Conservation (phyloP, 768 basidiomycete species). For the Butyriboletus loyo region DNA sequence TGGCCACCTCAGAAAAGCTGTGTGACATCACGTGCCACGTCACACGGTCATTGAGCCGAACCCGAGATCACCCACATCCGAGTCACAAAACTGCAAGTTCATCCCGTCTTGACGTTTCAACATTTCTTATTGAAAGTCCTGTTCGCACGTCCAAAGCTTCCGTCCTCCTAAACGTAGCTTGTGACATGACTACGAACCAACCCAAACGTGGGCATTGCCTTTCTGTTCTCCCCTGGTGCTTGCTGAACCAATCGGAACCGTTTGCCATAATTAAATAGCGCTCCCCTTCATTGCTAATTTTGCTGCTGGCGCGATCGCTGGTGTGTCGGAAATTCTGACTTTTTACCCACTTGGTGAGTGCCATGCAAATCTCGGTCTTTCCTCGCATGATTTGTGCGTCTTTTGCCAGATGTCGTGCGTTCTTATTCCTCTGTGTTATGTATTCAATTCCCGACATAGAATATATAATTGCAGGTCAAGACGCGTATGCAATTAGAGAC, state of each 20-base stretch:
- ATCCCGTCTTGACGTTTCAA: neutral
- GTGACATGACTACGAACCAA: slow-evolving; percentile 29
- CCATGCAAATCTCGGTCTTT: neutral
- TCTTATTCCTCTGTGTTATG: neutral
- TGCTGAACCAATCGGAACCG: slow-evolving; percentile 6
- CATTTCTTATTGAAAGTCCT: neutral
- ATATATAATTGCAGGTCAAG: slow-evolving; percentile 65
- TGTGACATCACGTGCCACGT: slow-evolving; percentile 21
- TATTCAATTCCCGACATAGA: neutral
- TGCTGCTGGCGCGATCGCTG: slow-evolving; percentile 93
- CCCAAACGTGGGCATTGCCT: slow-evolving; percentile 29
- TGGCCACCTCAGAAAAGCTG: neutral
- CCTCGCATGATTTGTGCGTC: slow-evolving; percentile 8
- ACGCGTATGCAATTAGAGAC: slow-evolving; percentile 98
- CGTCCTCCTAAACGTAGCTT: neutral
- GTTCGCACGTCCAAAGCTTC: neutral
- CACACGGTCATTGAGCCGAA: neutral
- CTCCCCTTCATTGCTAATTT: slow-evolving; percentile 89
- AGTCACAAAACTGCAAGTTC: too few species aligned
- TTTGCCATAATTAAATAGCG: slow-evolving; percentile 41
- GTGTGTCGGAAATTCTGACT: slow-evolving; percentile 77
- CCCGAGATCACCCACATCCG: neutral
- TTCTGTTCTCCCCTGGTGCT: neutral
- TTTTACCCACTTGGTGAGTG: slow-evolving; percentile 86
- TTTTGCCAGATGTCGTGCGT: slow-evolving; percentile 76